These are phyloP conservation scores for Botryotinia calthae DNA, from an alignment of 2,329 filamentous ascomycete genomes.

Conservation along the genomic window DNA sequence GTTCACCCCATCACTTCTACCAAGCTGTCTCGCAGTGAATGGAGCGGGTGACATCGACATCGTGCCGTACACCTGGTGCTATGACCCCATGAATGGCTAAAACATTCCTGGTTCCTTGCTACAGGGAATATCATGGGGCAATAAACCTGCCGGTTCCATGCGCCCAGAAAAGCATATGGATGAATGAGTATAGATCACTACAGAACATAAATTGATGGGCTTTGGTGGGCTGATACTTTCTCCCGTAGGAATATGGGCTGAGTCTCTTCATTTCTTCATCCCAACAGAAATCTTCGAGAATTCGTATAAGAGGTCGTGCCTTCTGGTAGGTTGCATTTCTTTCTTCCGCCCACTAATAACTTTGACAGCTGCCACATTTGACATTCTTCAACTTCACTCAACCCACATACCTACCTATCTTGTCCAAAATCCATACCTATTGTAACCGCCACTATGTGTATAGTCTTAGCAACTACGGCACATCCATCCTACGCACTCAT, in stretches of 20 bases:
- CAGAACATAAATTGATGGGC: neutral
- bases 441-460: slow-evolving; percentile 60
- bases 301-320: neutral
- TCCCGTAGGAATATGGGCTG: neutral
- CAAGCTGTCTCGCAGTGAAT: neutral
- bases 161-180: neutral
- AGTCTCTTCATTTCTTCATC: neutral
- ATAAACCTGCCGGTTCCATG: neutral
- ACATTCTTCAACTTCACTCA: slow-evolving; percentile 12
- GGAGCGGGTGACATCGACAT: too few relatives aligned
- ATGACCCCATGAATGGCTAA: neutral
- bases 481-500: slow-evolving; percentile 75
- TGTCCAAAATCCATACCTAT: neutral
- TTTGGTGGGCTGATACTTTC: neutral
- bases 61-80: neutral
- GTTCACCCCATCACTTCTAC: neutral
- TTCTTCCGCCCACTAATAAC: neutral
- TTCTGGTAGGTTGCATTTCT: slow-evolving; percentile 11
- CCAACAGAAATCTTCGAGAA: neutral
- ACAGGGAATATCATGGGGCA: neutral
- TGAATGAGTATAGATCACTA: neutral
- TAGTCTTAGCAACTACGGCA: slow-evolving; percentile 70
- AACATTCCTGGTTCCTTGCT: neutral
- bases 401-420: neutral
- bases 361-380: neutral